Conservation (phyloP, 108 stramenopile genomes). For the Nitzschia inconspicua region DNA sequence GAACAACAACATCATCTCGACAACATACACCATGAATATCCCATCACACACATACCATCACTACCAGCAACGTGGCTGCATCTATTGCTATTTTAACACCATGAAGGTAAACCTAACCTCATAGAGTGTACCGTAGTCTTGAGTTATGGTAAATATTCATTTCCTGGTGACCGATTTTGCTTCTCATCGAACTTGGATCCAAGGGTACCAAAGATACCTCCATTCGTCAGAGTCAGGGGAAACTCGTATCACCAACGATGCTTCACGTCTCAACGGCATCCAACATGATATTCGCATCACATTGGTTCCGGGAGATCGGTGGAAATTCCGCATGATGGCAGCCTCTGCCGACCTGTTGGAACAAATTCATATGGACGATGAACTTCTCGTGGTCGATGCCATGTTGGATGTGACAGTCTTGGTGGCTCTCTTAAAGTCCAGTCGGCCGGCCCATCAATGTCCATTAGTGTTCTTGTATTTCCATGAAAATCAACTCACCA, state of each 20-base stretch:
- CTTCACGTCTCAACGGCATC: too few relatives aligned
- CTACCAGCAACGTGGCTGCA: too few relatives aligned
- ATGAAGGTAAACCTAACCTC: too few relatives aligned
- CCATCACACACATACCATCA: too few relatives aligned
- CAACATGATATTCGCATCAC: constrained; percentile 9
- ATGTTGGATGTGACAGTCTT: constrained; percentile 23
- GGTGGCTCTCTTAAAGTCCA: constrained; percentile 10
- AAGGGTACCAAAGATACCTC: constrained; percentile 9
- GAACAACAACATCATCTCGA: too few relatives aligned
- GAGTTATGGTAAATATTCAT: constrained; percentile 15
- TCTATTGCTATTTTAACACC: too few relatives aligned
- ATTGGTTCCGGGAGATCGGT: constrained; percentile 16
- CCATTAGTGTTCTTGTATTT: constrained; percentile 16
- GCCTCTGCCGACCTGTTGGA: constrained; percentile 5
- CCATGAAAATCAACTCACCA: constrained; percentile 27
- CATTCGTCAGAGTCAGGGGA: background rate
- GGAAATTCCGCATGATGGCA: constrained; percentile 27
- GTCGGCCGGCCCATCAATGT: background rate
- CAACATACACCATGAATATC: too few relatives aligned
- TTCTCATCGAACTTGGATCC: constrained; percentile 18
- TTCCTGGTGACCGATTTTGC: constrained; percentile 21
- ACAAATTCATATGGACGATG: constrained; percentile 1
- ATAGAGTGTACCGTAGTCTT: too few relatives aligned
- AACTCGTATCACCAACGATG: too few relatives aligned
- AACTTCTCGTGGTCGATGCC: constrained; percentile 18